These are phyloP conservation scores for Solanum medicagineum DNA, from an alignment of 257 asterid species.

Conservation along the genomic window DNA sequence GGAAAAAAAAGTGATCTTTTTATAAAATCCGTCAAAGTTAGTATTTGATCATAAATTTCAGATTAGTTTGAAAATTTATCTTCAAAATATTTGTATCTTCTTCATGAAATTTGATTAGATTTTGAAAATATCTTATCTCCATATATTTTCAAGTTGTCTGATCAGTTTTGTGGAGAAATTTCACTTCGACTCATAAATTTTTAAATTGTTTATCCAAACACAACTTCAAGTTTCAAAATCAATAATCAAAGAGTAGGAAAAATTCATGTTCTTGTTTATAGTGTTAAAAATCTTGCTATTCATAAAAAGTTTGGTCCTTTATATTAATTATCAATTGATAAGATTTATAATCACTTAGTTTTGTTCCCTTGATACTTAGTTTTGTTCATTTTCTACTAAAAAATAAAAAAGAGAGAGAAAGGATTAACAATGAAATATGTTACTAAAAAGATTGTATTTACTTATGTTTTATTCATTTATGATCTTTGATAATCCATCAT, in stretches of 20 bases:
- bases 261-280: not conserved
- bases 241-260: not conserved
- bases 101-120: not conserved
- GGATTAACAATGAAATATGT: too few species aligned
- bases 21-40: not conserved
- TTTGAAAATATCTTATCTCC: not conserved
- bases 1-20: too few species aligned
- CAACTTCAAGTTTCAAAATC: not conserved
- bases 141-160: not conserved
- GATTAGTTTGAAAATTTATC: not conserved
- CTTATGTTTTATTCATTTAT: too few species aligned
- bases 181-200: not conserved
- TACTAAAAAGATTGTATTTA: too few species aligned
- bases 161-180: not conserved
- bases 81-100: not conserved
- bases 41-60: not conserved
- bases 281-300: not conserved
- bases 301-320: not conserved
- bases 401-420: too few species aligned
- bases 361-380: not conserved
- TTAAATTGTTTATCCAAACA: not conserved
- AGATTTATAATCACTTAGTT: not conserved
- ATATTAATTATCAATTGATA: not conserved
- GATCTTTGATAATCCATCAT: too few species aligned
- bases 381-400: not conserved